Evolutionary conservation across 495 filamentous ascomycete species (phyloP), one percentile per base, ranked within the genome.

Genomic region (Penicillium roqueforti): DNA sequence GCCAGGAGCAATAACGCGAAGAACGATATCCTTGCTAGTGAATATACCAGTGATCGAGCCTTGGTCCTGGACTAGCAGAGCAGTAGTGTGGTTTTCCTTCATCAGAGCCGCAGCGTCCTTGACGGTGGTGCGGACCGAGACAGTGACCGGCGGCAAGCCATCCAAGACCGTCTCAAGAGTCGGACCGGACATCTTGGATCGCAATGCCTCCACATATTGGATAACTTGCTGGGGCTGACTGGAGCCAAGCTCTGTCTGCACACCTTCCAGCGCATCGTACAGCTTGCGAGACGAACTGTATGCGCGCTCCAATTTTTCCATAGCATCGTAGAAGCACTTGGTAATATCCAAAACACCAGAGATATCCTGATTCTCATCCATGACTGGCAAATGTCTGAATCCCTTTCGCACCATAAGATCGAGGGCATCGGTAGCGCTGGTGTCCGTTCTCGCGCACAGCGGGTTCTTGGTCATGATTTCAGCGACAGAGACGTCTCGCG

Each of bases 381-480:
- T 98, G 40, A 98, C 93, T 3, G 93, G 93, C 56, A 98, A 71
- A 81, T 98, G 93, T 62, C 93, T 82, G 77, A 98, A 98, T 13
- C 93, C 93, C 72, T 97, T 98, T 52, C 91, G 80, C 44, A 98
- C 93, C 93, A 98, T 98, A 45, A 98, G 79, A 67, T 98, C 92
- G 54, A 98, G 76, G 22, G 93, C 93, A 74, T 98, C 93, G 37
- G 93, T 99, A 18, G 93, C 93, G 74, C 91, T 96, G 18, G 93
- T 99, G 65, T 99, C 93, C 31, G 93, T 99, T 66, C 92, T 83
- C 7, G 93, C 93, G 65, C 93, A 99, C 29, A 99, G 80, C 1
- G 93, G 93, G 69, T 99, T 99, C 78, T 97, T 96, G 60, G 93
- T 99, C 93, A 99, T 99, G 69, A 99, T 99, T 57, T 97, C 91